Percentiles rank a stretch among this genome's conserved stretches.
These are phyloP conservation scores for Candida smagusa DNA, from an alignment of 1,139 yeast species.

Conservation along the genomic window DNA sequence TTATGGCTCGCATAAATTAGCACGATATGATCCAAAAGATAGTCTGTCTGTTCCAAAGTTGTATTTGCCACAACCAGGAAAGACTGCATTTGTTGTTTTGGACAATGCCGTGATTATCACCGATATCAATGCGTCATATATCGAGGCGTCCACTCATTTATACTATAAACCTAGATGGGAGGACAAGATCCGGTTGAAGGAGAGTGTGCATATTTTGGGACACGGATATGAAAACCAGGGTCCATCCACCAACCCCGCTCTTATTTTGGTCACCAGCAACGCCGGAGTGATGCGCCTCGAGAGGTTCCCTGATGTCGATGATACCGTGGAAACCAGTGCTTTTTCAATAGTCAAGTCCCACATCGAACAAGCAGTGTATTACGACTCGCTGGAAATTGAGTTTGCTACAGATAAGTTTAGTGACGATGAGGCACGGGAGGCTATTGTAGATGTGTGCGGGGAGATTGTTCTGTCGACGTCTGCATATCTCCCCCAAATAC, in stretches of 20 bases:
- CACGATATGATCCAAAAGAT: constrained; percentile 31
- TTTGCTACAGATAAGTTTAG: constrained; percentile 45
- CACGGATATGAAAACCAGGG: constrained; percentile 49
- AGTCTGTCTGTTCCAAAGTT: constrained; percentile 44
- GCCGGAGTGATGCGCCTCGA: constrained; percentile 67
- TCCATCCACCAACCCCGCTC: constrained; percentile 36
- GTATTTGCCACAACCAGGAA: constrained; percentile 57
- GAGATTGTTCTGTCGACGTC: constrained; percentile 56
- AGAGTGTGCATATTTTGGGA: constrained; percentile 56
- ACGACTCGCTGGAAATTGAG: constrained; percentile 45
- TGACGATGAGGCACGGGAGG: constrained; percentile 40
- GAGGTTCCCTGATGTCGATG: constrained; percentile 27
- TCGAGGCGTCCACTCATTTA: constrained; percentile 25
- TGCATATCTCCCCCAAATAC: constrained; percentile 29
- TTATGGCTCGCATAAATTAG: constrained; percentile 55
- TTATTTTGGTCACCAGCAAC: constrained; percentile 49
- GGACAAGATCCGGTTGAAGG: constrained; percentile 60
- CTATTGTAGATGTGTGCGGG: constrained; percentile 45
- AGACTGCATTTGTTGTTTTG: constrained; percentile 62
- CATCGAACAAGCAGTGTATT: constrained; percentile 79
- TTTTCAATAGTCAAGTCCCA: constrained; percentile 58
- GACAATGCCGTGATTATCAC: constrained; percentile 62
- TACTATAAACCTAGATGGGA: constrained; percentile 71
- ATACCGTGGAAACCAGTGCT: constrained; percentile 20
- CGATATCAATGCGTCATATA: constrained; percentile 50